phyloP scores from a whole-genome alignment of 2,329 filamentous ascomycete genomes.

The Ophiostoma piceae region DNA sequence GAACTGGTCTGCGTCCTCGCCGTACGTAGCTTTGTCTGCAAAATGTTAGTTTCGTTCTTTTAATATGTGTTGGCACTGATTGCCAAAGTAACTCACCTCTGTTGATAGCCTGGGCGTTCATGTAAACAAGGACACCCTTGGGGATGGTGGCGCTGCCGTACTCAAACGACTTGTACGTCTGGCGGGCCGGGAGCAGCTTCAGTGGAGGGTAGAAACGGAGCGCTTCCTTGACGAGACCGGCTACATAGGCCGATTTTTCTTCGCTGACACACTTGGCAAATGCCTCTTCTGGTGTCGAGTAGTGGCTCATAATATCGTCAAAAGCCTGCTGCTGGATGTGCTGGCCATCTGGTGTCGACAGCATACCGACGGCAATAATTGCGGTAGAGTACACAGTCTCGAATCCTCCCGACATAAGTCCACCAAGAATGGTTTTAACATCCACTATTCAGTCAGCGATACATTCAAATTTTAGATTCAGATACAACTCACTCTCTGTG shows the following conservation, averaged over 20 bases:
- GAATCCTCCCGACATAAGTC: neutral
- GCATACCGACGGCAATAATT: conserved; percentile 11
- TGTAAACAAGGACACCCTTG: neutral
- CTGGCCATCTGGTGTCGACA: neutral
- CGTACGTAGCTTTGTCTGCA: conserved; percentile 1
- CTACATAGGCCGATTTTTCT: neutral
- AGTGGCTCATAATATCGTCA: neutral
- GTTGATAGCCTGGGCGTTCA: neutral
- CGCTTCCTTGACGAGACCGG: neutral
- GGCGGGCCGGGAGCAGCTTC: neutral
- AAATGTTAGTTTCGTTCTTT: neutral
- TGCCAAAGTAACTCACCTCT: neutral
- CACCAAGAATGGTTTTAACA: neutral
- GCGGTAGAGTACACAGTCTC: neutral
- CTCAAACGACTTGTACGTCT: neutral
- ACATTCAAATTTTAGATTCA: neutral
- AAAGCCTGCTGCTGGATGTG: neutral
- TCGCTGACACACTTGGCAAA: neutral
- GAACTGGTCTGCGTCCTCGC: neutral
- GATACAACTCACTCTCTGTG: neutral
- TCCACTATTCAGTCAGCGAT: neutral
- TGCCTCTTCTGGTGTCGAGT: neutral
- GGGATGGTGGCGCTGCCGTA: neutral
- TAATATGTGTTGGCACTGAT: neutral
- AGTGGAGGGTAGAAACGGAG: neutral